Base-by-base conservation (phyloP, 202 grass and related monocot genomes). In the Carex sylvatica region DNA sequence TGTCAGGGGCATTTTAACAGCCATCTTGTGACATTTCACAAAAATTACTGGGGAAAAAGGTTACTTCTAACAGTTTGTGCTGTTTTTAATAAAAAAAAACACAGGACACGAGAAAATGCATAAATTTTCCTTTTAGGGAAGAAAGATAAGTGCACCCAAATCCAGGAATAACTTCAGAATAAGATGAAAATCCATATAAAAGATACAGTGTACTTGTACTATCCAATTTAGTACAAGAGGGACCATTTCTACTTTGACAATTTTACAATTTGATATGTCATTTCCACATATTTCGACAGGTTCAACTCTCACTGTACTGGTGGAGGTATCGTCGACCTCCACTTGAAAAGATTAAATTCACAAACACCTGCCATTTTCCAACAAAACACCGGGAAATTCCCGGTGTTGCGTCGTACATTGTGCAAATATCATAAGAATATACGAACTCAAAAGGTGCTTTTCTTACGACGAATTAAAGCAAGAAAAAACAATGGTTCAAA, bases 1-100 rank as follows among this genome's bases (percentile, higher is more conserved):
- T 58, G 26, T 78, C 73, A 78, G 11, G 16, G 53, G 30, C 55
- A 80, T 80, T 80, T 80, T 38, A 59, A 80, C 76, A 80, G 46
- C 36, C 76, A 79, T 13, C 16, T 60, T 59, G 30, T 44, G 8
- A 20, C 55, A 61, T 79, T 60, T 20, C 53, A 46, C 54, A 60
- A 79, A 15, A 79, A 20, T 35, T 9, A 38, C 30, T 15, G 13
- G 26, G 62, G 76, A 62, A 14, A 79, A 38, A 78, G 15, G 56
- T 63, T 13, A 36, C 4, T 80, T 62, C 16, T 36, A 79, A 61
- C 9, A 46, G 13, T 36, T 35, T 62, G 76, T 80, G 31, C 8
- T 63, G 16, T 20, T 62, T 60, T 79, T 42, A 78, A 14, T 61
- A 44, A 60, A 36, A 60, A 36, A 18, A 40, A n/a, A 23, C 22